These are phyloP conservation scores for Fragaria iinumae DNA, from an alignment of 306 rosid species.

Conservation along the genomic window DNA sequence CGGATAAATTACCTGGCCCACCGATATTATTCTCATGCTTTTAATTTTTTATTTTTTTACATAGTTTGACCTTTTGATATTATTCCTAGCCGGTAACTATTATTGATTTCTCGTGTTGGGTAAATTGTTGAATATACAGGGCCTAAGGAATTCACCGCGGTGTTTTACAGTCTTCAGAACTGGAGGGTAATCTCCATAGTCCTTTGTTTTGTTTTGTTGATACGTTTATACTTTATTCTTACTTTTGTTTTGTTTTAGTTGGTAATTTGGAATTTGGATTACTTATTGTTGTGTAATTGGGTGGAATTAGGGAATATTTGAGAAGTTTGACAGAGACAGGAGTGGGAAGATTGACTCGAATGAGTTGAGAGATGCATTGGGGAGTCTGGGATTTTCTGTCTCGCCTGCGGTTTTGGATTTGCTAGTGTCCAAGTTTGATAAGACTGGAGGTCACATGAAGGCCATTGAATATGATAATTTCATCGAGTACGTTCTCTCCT, in stretches of 20 bases:
- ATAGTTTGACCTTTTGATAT: not conserved
- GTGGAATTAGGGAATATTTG: conserved; percentile 63
- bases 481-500: conserved; percentile 60
- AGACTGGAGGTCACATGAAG: conserved; percentile 71
- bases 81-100: not conserved
- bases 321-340: conserved; percentile 82
- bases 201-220: not conserved
- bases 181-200: conserved; percentile 66
- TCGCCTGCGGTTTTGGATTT: conserved; percentile 74
- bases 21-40: not conserved
- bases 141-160: conserved; percentile 82
- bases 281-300: not conserved
- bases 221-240: not conserved
- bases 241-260: not conserved
- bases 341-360: conserved; percentile 77
- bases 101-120: not conserved
- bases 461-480: conserved; percentile 94
- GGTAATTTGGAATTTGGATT: not conserved
- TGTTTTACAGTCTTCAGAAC: conserved; percentile 88
- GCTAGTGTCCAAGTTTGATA: conserved; percentile 92
- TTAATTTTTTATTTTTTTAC: no score
- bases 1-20: not conserved
- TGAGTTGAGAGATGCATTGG: conserved; percentile 84
- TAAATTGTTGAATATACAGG: conserved; percentile 44
- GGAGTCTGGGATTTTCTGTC: conserved; percentile 81